Conservation (phyloP, 2,329 filamentous ascomycete species). For the Pezizomycotina sp. region DNA sequence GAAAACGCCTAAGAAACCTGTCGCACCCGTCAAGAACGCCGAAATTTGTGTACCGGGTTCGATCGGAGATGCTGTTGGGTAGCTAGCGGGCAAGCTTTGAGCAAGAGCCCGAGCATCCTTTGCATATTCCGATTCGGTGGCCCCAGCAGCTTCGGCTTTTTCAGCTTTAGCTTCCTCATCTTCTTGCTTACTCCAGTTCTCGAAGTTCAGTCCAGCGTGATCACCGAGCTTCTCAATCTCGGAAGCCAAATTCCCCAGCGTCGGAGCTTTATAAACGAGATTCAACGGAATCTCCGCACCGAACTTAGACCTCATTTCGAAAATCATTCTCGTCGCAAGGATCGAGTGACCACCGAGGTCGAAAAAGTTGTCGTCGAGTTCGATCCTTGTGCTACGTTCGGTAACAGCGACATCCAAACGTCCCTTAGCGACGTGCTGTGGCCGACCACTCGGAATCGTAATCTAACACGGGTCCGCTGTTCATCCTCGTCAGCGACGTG, state of each 20-base stretch:
- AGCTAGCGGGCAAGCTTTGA: constrained; percentile 35
- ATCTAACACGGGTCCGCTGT: constrained; percentile 10
- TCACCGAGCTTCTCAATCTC: constrained; percentile 38
- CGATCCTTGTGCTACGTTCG: constrained; percentile 20
- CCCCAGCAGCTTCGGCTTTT: constrained; percentile 26
- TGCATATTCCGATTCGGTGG: constrained; percentile 33
- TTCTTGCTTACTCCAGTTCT: constrained; percentile 33
- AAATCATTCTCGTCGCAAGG: constrained; percentile 63
- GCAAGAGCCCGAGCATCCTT: constrained; percentile 38
- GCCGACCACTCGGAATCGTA: constrained; percentile 15
- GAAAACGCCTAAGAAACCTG: constrained; percentile 75
- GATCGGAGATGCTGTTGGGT: constrained; percentile 26
- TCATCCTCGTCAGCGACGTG: constrained; percentile 29
- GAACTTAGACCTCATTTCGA: constrained; percentile 47
- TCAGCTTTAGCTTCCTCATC: constrained; percentile 30
- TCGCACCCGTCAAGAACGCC: constrained; percentile 73
- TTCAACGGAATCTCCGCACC: constrained; percentile 53
- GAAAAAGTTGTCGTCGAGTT: constrained; percentile 48
- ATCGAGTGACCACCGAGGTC: constrained; percentile 68
- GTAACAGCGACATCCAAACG: constrained; percentile 23
- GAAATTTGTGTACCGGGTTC: constrained; percentile 32
- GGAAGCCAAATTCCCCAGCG: constrained; percentile 34
- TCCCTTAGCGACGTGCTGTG: constrained; percentile 21
- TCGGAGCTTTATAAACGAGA: constrained; percentile 52
- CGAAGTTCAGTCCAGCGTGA: constrained; percentile 36